Percentiles rank a stretch among this genome's conserved stretches.
These are phyloP conservation scores for Dothidotthia symphoricarpi DNA, from an alignment of 2,329 filamentous ascomycete species.

Conservation along the genomic window DNA sequence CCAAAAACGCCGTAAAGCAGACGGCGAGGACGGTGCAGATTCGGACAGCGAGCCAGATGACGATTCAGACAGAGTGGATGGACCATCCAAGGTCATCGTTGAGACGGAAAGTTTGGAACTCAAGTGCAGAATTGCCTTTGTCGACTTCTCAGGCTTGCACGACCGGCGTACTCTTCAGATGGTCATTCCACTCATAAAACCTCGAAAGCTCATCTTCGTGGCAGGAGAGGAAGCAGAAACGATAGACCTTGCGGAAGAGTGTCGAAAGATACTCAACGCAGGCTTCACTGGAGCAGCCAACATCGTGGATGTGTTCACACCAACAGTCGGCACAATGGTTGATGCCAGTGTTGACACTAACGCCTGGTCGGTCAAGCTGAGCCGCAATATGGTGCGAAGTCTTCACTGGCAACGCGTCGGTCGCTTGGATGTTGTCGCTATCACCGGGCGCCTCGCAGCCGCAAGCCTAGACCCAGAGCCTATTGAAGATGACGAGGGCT, in stretches of 20 bases:
- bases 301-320: constrained; percentile 72
- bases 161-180: constrained; percentile 93
- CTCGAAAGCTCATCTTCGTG: constrained; percentile 90
- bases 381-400: constrained; percentile 77
- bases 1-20: constrained; percentile 59
- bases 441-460: constrained; percentile 70
- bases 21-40: constrained; percentile 35
- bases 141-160: constrained; percentile 90
- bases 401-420: constrained; percentile 94
- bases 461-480: constrained; percentile 42
- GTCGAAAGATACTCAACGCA: constrained; percentile 62
- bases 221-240: constrained; percentile 76
- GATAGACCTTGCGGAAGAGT: constrained; percentile 72
- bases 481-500: constrained; percentile 42
- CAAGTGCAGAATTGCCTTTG: constrained; percentile 75
- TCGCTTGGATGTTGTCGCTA: constrained; percentile 85
- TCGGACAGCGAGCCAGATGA: constrained; percentile 51
- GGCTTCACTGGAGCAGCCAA: constrained; percentile 43
- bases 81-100: constrained; percentile 74
- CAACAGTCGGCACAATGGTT: constrained; percentile 67
- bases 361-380: constrained; percentile 91
- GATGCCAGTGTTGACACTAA: constrained; percentile 97
- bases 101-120: constrained; percentile 63
- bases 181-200: constrained; percentile 89
- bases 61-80: constrained; percentile 56